Conservation (phyloP, 345 rosid species). For the Salix koriyanagi region DNA sequence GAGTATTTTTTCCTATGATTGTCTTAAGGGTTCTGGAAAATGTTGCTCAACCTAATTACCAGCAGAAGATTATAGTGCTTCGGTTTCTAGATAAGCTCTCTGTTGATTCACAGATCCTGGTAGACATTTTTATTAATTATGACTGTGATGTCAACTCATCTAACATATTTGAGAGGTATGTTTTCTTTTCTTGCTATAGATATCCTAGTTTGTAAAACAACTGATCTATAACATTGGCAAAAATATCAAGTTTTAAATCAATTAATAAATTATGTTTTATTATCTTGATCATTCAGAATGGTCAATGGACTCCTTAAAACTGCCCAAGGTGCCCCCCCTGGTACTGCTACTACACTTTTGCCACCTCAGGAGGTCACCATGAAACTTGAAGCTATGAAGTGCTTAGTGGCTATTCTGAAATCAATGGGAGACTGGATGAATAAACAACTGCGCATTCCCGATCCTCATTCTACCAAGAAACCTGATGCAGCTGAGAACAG, state of each 20-base stretch:
- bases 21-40: slow-evolving; percentile 93
- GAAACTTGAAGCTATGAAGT: slow-evolving; percentile 98
- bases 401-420: slow-evolving; percentile 85
- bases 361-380: slow-evolving; percentile 89
- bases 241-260: background rate
- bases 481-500: slow-evolving; percentile 59
- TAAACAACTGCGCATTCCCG: slow-evolving; percentile 90
- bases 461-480: slow-evolving; percentile 61
- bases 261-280: background rate
- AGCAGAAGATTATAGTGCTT: slow-evolving; percentile 98
- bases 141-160: slow-evolving; percentile 99
- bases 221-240: background rate
- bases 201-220: background rate
- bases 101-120: slow-evolving; percentile 93
- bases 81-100: slow-evolving; percentile 94
- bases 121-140: slow-evolving; percentile 95
- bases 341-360: slow-evolving; percentile 67
- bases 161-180: slow-evolving; percentile 96
- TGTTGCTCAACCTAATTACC: slow-evolving; percentile 96
- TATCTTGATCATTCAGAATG: slow-evolving; percentile 54
- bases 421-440: slow-evolving; percentile 99
- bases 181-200: slow-evolving; percentile 1
- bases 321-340: slow-evolving; percentile 95
- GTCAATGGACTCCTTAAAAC: slow-evolving; percentile 99
- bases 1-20: slow-evolving; percentile 99